Evolutionary conservation across 2,329 filamentous ascomycete species (phyloP).

Genomic region (Nectriaceae sp.): DNA sequence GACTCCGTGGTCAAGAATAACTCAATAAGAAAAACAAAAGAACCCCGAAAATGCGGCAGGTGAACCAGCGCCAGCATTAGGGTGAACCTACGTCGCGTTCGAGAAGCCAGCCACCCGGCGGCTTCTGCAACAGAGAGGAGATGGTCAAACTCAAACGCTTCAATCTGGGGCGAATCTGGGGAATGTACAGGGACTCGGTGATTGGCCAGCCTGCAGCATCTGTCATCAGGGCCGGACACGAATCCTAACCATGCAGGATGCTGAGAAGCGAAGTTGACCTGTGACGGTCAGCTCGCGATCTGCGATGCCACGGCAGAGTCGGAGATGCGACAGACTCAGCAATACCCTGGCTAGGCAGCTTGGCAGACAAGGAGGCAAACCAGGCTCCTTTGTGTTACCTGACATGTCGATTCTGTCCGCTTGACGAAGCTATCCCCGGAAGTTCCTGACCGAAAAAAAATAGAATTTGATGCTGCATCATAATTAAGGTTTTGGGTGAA

Average conservation of each 20-base stretch:
- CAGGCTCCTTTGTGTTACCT: slow-evolving; percentile 15
- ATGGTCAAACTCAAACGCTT: not conserved
- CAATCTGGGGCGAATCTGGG: slow-evolving; percentile 9
- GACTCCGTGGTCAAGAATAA: not conserved
- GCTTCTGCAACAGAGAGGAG: slow-evolving; percentile 8
- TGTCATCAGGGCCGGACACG: not conserved
- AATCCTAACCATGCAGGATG: not conserved
- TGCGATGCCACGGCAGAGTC: slow-evolving; percentile 20
- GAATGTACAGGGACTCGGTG: slow-evolving; percentile 1
- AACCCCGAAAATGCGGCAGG: too few relatives aligned
- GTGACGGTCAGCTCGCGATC: slow-evolving; percentile 11
- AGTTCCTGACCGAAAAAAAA: not conserved
- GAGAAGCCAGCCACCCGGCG: not conserved
- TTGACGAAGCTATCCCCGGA: not conserved
- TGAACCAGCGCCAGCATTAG: too few relatives aligned
- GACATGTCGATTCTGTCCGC: slow-evolving; percentile 12
- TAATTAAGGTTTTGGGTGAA: not conserved
- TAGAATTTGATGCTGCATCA: too few relatives aligned
- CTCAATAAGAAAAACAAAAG: not conserved
- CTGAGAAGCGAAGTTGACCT: too few relatives aligned
- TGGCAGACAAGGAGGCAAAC: too few relatives aligned
- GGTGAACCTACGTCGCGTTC: not conserved
- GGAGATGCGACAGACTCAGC: slow-evolving; percentile 7
- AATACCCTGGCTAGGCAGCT: slow-evolving; percentile 10
- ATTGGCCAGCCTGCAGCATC: slow-evolving; percentile 4